These are phyloP conservation scores for Lumnitzera racemosa DNA, from an alignment of 345 rosid species.

Conservation along the genomic window DNA sequence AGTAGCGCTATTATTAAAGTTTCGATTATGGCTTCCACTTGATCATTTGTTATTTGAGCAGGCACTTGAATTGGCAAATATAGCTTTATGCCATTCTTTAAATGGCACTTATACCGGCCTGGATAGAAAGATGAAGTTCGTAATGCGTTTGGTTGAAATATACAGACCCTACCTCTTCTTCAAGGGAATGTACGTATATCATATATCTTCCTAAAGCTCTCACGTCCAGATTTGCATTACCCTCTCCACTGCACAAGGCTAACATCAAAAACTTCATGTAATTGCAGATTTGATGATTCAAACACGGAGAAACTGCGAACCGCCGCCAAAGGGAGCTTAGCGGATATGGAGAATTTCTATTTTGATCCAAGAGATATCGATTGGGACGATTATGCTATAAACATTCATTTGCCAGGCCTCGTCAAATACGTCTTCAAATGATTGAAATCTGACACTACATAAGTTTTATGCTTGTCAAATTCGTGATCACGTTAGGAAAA, in stretches of 20 bases:
- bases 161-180: constrained; percentile 31
- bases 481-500: no score
- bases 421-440: constrained; percentile 40
- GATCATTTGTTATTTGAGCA: not conserved
- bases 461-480: no score
- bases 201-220: not conserved
- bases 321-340: constrained; percentile 22
- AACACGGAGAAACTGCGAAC: constrained; percentile 42
- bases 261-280: not conserved
- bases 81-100: constrained; percentile 7
- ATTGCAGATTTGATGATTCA: constrained; percentile 53
- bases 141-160: constrained; percentile 27
- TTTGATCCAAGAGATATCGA: constrained; percentile 54
- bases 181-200: constrained; percentile 15
- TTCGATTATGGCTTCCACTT: no score
- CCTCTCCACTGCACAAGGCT: not conserved
- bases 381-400: constrained; percentile 62
- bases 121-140: constrained; percentile 16
- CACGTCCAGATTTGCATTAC: not conserved
- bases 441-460: not conserved
- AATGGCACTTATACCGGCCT: constrained; percentile 3
- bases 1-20: no score
- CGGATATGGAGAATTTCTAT: constrained; percentile 26
- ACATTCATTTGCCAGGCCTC: constrained; percentile 61
- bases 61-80: constrained; percentile 17